Base-by-base conservation (phyloP, 257 asterid species). In the Osmanthus fragrans region DNA sequence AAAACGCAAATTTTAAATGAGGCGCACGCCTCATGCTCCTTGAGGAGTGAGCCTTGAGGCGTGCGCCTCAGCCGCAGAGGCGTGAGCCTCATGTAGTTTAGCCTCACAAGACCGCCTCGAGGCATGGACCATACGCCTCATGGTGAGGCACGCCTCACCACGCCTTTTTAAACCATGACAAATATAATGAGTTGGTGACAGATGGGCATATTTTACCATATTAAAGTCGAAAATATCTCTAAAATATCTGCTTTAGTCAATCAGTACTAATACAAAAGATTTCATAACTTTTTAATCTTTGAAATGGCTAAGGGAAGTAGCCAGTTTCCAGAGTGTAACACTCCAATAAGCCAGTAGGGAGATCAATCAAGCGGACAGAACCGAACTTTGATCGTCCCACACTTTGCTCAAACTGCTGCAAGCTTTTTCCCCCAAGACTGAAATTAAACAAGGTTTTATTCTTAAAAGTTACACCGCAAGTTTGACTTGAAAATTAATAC, bases 261-360 rank as follows among this genome's bases (percentile, higher is more conserved):
- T 54, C 45, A 75, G 64, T 27, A 68, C 70, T 76, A 69, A 56
- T 36, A 33, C 49, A 40, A 65, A 36, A 15, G 36, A 71, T n/a
- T 19, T 33, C 69, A 51, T 36, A 15, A 47, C 67, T 36, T 23
- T 56, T 73, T 51, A 13, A 18, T 68, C 71, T 58, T 21, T 34
- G 63, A 74, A 65, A 13, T 21, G 21, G 47, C 40, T 47, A 47
- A 71, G 4, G 34, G 4, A 32, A 32, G 34, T 32, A 32, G 4
- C 34, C 34, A 32, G 34, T 32, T 32, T 32, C 25, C 49, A 54
- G 37, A 30, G 23, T 37, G 12, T 69, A 34, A 34, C 27, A 34
- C 23, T 42, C 18, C 18, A 11, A 4, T 11, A 42, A 16, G 45
- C 13, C 45, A 39, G 45, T 8, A 9, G 45, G 13, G 13, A 39